Evolutionary conservation across 2,329 filamentous ascomycete species (phyloP), one percentile per base, ranked within the genome.

Genomic region (Trichoderma gracile): DNA sequence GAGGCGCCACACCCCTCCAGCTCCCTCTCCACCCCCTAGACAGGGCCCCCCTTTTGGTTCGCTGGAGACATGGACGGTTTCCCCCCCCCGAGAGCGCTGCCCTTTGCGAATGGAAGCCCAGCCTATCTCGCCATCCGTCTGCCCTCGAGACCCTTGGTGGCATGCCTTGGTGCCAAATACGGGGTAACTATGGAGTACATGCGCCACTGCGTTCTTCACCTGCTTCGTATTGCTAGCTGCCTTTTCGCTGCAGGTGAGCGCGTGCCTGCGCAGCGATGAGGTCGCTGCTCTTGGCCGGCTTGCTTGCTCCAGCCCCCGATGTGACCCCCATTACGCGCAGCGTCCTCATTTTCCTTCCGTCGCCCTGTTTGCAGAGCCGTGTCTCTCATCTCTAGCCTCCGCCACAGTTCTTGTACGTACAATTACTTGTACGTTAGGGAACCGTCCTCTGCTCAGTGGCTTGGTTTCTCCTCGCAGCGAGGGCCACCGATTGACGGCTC

Each of bases 141-240:
- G 4, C 19, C 47, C 17, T 46, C 46, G 47, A 61, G 40, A 45
- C 58, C 58, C 47, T 42, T 53, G 40, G 21, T 45, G 33, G 30
- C 56, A 43, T 38, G 33, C 33, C 40, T 53, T 45, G 49, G 40
- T 47, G 38, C 49, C 59, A 55, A 43, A 40, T 56, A 63, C 60
- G 42, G 52, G 43, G 33, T n/a, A 46, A 53, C 40, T 23, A 45
- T 46, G 60, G 60, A 46, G 40, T 53, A 9, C 59, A 53, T 46
- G 49, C 59, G 50, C 43, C 21, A 25, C 45, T 50, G 61, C 33
- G 30, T 9, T 52, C 19, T 64, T 64, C 40, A 47, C 52, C 19
- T 50, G 30, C 61, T 63, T 63, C 61, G 58, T 62, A 62, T 62
- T 62, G 58, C 58, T 9, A 9, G 30, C 2, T 46, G 40, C 25